Percentiles rank a stretch among this genome's conserved stretches.
phyloP scores from a whole-genome alignment of 2,329 filamentous ascomycete genomes.

The Trichoderma simmonsii region DNA sequence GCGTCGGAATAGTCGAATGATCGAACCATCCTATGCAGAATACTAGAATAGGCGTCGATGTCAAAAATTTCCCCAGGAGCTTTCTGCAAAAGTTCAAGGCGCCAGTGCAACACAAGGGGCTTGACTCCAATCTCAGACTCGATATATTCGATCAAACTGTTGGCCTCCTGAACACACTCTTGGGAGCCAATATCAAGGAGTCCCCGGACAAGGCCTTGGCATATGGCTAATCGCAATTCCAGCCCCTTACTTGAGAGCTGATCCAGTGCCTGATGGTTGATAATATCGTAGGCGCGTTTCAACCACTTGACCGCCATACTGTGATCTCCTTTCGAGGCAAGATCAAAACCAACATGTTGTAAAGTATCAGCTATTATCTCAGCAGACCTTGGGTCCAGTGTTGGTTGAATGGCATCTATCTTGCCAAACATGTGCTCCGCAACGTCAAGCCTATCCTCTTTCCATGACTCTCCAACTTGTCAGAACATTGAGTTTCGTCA shows the following conservation, averaged over 20 bases:
- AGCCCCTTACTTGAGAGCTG: constrained; percentile 55
- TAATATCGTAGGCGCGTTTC: constrained; percentile 59
- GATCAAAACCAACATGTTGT: constrained; percentile 67
- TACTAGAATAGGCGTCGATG: constrained; percentile 44
- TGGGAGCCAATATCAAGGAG: constrained; percentile 47
- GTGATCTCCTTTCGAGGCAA: constrained; percentile 52
- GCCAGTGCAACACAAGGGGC: constrained; percentile 63
- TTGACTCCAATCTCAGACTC: constrained; percentile 62
- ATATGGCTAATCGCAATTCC: constrained; percentile 64
- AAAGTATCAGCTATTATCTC: constrained; percentile 66
- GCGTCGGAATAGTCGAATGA: constrained; percentile 57
- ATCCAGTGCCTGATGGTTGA: constrained; percentile 55
- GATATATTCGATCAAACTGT: constrained; percentile 57
- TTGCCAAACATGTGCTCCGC: constrained; percentile 76
- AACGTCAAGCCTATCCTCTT: constrained; percentile 67
- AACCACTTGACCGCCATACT: constrained; percentile 68
- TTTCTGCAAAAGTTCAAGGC: constrained; percentile 61
- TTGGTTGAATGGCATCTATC: constrained; percentile 39
- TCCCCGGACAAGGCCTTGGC: constrained; percentile 59
- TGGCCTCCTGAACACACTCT: constrained; percentile 50
- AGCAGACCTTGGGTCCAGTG: constrained; percentile 46
- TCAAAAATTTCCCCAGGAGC: constrained; percentile 48
- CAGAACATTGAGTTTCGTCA: constrained; percentile 18
- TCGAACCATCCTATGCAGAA: constrained; percentile 60
- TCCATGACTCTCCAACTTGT: constrained; percentile 59